Conservation (phyloP, 768 basidiomycete species). For the Phaffia tasmanica region DNA sequence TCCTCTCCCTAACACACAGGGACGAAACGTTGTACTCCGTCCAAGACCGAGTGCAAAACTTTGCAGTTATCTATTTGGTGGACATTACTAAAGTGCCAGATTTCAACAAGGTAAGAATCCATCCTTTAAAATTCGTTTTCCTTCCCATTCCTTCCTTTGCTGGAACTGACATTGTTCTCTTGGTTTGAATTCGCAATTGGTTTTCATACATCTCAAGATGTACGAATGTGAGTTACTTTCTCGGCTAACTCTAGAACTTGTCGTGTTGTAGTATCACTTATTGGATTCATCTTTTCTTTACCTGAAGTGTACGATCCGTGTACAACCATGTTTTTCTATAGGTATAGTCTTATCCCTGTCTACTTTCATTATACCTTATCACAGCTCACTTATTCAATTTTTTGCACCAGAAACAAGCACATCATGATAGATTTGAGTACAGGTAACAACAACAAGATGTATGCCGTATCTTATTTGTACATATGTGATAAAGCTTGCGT, state of each 20-base stretch:
- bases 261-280: neutral
- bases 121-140: neutral
- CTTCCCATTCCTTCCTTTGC: neutral
- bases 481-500: neutral
- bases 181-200: neutral
- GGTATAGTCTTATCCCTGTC: constrained; percentile 1
- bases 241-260: neutral
- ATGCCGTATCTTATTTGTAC: constrained; percentile 37
- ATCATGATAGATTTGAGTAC: constrained; percentile 99
- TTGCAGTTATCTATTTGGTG: constrained; percentile 87
- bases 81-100: constrained; percentile 97
- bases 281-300: neutral
- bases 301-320: constrained; percentile 71
- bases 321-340: constrained; percentile 43
- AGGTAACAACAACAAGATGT: constrained; percentile 99
- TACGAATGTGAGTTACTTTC: constrained; percentile 63
- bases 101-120: constrained; percentile 74
- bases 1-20: too few species aligned
- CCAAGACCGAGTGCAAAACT: constrained; percentile 95
- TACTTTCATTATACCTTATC: neutral
- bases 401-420: constrained; percentile 71
- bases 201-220: constrained; percentile 51
- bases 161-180: neutral
- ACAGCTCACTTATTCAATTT: neutral
- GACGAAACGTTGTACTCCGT: constrained; percentile 89